These are phyloP conservation scores for Saposhnikovia divaricata DNA, from an alignment of 129 eudicot species.

Conservation along the genomic window DNA sequence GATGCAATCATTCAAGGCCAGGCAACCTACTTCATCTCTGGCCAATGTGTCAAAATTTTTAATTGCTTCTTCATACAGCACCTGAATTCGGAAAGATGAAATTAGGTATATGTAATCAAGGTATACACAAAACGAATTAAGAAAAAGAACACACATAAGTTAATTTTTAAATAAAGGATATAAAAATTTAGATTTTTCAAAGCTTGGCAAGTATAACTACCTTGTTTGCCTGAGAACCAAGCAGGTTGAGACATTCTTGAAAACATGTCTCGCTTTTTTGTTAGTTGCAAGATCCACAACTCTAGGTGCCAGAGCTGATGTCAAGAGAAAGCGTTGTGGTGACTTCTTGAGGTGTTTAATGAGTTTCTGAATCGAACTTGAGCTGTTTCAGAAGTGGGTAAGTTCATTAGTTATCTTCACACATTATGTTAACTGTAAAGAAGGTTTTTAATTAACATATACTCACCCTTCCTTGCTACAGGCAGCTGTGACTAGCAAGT, in stretches of 20 bases:
- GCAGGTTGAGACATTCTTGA: neutral
- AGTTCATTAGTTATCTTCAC: neutral
- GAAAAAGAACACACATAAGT: neutral
- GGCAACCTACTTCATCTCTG: conserved; percentile 11
- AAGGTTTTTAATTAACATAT: neutral
- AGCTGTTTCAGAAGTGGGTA: neutral
- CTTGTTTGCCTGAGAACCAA: conserved; percentile 11
- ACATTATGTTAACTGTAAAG: neutral
- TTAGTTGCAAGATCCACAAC: neutral
- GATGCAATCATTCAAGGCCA: conserved; percentile 14
- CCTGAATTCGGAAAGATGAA: neutral
- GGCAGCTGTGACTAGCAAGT: conserved; percentile 1
- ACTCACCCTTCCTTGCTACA: conserved; percentile 4
- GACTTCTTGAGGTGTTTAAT: conserved; percentile 5
- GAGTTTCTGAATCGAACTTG: conserved; percentile 5
- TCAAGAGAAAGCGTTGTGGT: neutral
- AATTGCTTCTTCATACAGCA: conserved; percentile 1
- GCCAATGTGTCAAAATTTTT: neutral
- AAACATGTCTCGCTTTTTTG: conserved; percentile 11
- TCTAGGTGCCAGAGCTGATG: conserved; percentile 8
- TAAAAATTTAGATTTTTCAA: too few species aligned
- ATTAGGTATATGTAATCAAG: too few species aligned
- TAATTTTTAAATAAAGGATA: too few species aligned
- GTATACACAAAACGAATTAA: too few species aligned
- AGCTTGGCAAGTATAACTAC: neutral